phyloP scores from a whole-genome alignment of 352 stramenopile species.

The Pythium apleroticum region DNA sequence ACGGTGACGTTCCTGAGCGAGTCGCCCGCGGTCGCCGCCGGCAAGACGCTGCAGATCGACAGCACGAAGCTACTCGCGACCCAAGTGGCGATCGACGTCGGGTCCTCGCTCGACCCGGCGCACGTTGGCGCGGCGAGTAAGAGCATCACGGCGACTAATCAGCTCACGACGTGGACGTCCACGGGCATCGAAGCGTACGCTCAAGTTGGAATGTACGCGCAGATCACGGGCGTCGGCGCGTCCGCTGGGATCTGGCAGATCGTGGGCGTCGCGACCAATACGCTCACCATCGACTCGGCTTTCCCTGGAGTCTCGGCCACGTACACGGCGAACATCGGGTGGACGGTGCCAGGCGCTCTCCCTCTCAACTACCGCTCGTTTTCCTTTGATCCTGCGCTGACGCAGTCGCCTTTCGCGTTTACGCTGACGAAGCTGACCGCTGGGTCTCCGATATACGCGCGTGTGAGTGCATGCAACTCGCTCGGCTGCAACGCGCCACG shows the following conservation, averaged over 20 bases:
- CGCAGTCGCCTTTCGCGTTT: constrained; percentile 37
- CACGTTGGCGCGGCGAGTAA: constrained; percentile 45
- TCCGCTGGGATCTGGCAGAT: constrained; percentile 50
- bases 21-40: constrained; percentile 33
- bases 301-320: constrained; percentile 41
- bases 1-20: constrained; percentile 76
- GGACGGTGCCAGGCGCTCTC: constrained; percentile 59
- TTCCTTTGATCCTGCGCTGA: constrained; percentile 24
- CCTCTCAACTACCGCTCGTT: constrained; percentile 58
- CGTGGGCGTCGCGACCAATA: constrained; percentile 40
- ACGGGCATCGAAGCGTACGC: constrained; percentile 39
- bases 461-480: constrained; percentile 89
- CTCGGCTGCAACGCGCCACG: constrained; percentile 88
- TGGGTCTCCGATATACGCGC: constrained; percentile 81
- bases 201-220: constrained; percentile 52
- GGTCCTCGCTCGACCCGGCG: constrained; percentile 38
- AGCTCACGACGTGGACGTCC: constrained; percentile 35
- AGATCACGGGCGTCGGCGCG: constrained; percentile 36
- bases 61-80: constrained; percentile 35
- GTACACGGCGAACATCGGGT: constrained; percentile 52
- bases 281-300: constrained; percentile 45
- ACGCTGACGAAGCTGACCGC: constrained; percentile 64
- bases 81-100: constrained; percentile 38
- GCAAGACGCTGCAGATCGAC: constrained; percentile 47
- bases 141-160: constrained; percentile 34